phyloP scores from a whole-genome alignment of 129 eudicot genomes.

The Centrapalus pauciflorus region DNA sequence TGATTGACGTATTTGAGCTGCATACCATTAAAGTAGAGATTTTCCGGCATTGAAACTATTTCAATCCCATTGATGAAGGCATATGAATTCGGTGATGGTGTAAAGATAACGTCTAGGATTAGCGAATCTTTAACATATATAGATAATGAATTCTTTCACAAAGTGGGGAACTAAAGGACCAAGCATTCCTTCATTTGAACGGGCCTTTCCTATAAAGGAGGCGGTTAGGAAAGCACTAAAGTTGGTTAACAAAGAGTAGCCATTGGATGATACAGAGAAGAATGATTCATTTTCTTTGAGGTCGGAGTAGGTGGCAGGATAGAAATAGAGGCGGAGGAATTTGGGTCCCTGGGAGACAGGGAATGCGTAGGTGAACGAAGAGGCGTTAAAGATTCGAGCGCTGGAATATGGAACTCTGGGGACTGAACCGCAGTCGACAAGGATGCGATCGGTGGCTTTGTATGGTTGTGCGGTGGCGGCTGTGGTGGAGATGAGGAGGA shows the following conservation, averaged over 20 bases:
- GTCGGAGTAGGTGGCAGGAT: slow-evolving; percentile 29
- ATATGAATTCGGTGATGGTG: slow-evolving; percentile 37
- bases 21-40: slow-evolving; percentile 9
- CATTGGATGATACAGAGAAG: slow-evolving; percentile 32
- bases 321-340: slow-evolving; percentile 63
- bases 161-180: slow-evolving; percentile 14
- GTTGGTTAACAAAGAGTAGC: slow-evolving; percentile 41
- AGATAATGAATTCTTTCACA: slow-evolving; percentile 35
- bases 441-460: neutral
- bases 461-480: neutral
- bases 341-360: slow-evolving; percentile 38
- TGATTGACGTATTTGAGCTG: neutral
- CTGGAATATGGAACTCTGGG: slow-evolving; percentile 26
- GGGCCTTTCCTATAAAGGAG: neutral
- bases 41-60: slow-evolving; percentile 45
- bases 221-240: slow-evolving; percentile 38
- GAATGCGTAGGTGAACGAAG: slow-evolving; percentile 43
- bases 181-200: no score
- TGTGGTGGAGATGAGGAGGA: neutral
- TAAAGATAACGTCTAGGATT: slow-evolving; percentile 30
- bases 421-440: neutral
- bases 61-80: slow-evolving; percentile 65
- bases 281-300: slow-evolving; percentile 9
- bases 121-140: slow-evolving; percentile 7
- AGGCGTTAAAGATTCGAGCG: slow-evolving; percentile 37